Percentiles rank a stretch among this genome's conserved stretches.
phyloP scores from a whole-genome alignment of 1,284 basidiomycete species.

The Leccinum laetum region DNA sequence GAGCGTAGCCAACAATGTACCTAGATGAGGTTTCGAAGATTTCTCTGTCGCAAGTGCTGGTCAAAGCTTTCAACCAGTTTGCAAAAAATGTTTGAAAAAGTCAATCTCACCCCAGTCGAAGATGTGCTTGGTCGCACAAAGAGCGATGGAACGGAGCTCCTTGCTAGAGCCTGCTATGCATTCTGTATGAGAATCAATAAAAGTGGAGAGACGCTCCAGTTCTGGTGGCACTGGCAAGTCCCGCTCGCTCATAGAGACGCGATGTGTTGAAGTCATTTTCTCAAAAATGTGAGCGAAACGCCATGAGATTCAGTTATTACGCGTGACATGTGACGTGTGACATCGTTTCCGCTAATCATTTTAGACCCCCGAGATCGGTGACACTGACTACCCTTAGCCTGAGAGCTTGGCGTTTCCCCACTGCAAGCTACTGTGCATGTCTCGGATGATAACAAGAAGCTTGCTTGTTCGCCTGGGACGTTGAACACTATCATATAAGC shows the following conservation, averaged over 20 bases:
- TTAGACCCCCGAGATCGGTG: background rate
- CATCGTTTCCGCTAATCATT: background rate
- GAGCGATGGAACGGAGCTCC: constrained; percentile 58
- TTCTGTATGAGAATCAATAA: constrained; percentile 56
- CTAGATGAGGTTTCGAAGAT: constrained; percentile 63
- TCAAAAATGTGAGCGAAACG: background rate
- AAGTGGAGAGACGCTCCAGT: constrained; percentile 47
- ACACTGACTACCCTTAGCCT: no score
- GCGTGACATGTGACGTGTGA: background rate
- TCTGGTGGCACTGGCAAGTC: constrained; percentile 35
- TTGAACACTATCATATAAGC: background rate
- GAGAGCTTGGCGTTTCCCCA: background rate
- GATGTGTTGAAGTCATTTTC: background rate
- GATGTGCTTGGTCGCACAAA: constrained; percentile 72
- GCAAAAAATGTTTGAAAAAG: constrained; percentile 1
- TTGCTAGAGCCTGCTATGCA: constrained; percentile 55
- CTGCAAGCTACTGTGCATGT: background rate
- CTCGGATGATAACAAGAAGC: background rate
- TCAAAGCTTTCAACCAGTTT: constrained; percentile 3
- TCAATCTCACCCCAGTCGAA: constrained; percentile 75
- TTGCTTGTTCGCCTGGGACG: background rate
- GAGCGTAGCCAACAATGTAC: constrained; percentile 68
- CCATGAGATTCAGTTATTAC: background rate
- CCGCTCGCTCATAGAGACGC: constrained; percentile 19
- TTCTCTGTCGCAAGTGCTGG: constrained; percentile 67